Conservation (phyloP, 2,329 filamentous ascomycete genomes). For the Fusarium longipes region DNA sequence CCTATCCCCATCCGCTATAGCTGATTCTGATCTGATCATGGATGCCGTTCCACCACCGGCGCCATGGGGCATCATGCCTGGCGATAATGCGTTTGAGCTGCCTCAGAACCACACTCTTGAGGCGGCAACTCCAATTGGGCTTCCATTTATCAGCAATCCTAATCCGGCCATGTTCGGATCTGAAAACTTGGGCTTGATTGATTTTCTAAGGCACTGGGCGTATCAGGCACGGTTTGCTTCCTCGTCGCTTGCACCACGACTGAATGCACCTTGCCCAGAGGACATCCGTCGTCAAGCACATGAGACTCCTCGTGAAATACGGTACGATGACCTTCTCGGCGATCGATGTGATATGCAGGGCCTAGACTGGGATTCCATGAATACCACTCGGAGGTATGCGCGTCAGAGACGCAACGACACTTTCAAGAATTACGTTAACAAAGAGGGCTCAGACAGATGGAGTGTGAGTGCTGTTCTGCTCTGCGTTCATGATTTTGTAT, state of each 20-base stretch:
- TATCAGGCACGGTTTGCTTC: conserved; percentile 45
- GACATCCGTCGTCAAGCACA: conserved; percentile 50
- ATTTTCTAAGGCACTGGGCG: conserved; percentile 65
- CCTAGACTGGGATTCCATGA: conserved; percentile 66
- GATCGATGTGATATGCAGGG: conserved; percentile 69
- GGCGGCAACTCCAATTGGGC: conserved; percentile 13
- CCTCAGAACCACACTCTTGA: conserved; percentile 5
- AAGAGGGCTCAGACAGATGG: conserved; percentile 59
- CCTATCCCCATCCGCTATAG: conserved; percentile 18
- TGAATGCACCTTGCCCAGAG: conserved; percentile 45
- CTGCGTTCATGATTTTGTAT: neutral
- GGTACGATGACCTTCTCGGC: conserved; percentile 63
- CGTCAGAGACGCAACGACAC: conserved; percentile 59
- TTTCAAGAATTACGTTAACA: conserved; percentile 70
- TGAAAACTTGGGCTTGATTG: conserved; percentile 60
- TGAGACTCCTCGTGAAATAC: conserved; percentile 40
- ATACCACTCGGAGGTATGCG: conserved; percentile 62
- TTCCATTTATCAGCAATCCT: conserved; percentile 48
- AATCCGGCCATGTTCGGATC: conserved; percentile 57
- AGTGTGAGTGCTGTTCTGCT: conserved; percentile 55
- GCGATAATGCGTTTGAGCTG: neutral
- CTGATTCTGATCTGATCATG: conserved; percentile 28
- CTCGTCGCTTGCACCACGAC: conserved; percentile 38
- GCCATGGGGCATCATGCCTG: conserved; percentile 20
- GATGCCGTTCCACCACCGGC: conserved; percentile 28